These are phyloP conservation scores for Solanum paucissectum DNA, from an alignment of 257 asterid genomes.

Conservation along the genomic window DNA sequence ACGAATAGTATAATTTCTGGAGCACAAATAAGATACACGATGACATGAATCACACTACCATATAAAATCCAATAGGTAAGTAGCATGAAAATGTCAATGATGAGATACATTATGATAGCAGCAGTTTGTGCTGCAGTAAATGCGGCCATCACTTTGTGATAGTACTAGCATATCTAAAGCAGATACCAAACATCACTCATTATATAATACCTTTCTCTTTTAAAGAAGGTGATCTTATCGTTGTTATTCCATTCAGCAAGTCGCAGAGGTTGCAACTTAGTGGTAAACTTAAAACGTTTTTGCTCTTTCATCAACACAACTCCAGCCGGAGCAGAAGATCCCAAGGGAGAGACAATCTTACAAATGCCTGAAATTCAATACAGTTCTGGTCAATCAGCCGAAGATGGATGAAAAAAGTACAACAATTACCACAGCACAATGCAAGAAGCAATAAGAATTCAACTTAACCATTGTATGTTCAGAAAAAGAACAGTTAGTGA, in stretches of 20 bases:
- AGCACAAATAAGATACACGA: background rate
- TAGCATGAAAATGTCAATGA: background rate
- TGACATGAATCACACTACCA: background rate
- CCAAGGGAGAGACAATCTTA: constrained; percentile 28
- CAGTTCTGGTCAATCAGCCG: background rate
- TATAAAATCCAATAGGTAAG: background rate
- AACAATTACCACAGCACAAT: background rate
- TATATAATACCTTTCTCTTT: constrained; percentile 17
- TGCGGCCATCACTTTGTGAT: background rate
- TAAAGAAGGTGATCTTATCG: constrained; percentile 19
- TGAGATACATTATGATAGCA: background rate
- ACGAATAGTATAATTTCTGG: constrained; percentile 20
- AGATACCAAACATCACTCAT: background rate
- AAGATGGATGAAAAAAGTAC: background rate
- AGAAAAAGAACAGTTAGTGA: background rate
- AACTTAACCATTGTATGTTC: background rate
- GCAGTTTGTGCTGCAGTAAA: background rate
- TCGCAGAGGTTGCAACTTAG: constrained; percentile 27
- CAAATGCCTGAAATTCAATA: constrained; percentile 27
- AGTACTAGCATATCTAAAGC: background rate
- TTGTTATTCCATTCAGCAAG: constrained; percentile 20
- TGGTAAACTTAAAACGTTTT: constrained; percentile 20
- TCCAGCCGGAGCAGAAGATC: constrained; percentile 27
- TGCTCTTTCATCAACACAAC: constrained; percentile 20
- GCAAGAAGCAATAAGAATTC: background rate